These are phyloP conservation scores for Pelargonium myrrhifolium DNA, from an alignment of 441 rosid species.

Conservation along the genomic window DNA sequence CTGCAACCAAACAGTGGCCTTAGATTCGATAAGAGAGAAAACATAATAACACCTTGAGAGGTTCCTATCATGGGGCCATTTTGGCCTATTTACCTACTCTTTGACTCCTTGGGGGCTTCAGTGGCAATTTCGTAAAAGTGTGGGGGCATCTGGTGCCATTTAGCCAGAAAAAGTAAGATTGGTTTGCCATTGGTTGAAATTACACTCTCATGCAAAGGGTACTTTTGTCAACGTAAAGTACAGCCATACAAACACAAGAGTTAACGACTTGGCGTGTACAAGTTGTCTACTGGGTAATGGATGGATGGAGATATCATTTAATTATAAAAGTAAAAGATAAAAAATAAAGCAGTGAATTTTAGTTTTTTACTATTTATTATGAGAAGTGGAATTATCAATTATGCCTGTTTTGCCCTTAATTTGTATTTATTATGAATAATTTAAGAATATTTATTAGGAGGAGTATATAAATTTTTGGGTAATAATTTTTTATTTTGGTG, in stretches of 20 bases:
- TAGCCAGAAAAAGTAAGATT: not conserved
- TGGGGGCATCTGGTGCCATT: constrained; percentile 24
- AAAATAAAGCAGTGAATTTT: constrained; percentile 9
- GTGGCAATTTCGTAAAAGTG: constrained; percentile 23
- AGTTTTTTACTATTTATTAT: not conserved
- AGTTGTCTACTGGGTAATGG: constrained; percentile 27
- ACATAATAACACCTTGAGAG: constrained; percentile 40
- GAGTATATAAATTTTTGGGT: not conserved
- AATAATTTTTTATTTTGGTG: constrained; percentile 11
- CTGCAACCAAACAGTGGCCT: constrained; percentile 6
- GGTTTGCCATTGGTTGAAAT: constrained; percentile 6
- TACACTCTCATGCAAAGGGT: constrained; percentile 24
- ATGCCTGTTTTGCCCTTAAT: not conserved
- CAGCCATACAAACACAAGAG: constrained; percentile 20
- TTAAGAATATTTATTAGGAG: not conserved
- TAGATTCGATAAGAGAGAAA: constrained; percentile 23
- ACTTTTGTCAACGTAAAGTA: constrained; percentile 27
- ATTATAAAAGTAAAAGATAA: constrained; percentile 19
- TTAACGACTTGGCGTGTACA: constrained; percentile 38
- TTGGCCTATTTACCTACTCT: constrained; percentile 11
- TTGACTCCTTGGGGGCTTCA: constrained; percentile 15
- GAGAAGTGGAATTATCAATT: constrained; percentile 13
- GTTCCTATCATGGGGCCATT: constrained; percentile 27
- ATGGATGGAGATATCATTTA: constrained; percentile 22
- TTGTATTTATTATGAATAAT: not conserved